Conservation (phyloP, 2,329 filamentous ascomycete species). For the Hypoxylon sp. region DNA sequence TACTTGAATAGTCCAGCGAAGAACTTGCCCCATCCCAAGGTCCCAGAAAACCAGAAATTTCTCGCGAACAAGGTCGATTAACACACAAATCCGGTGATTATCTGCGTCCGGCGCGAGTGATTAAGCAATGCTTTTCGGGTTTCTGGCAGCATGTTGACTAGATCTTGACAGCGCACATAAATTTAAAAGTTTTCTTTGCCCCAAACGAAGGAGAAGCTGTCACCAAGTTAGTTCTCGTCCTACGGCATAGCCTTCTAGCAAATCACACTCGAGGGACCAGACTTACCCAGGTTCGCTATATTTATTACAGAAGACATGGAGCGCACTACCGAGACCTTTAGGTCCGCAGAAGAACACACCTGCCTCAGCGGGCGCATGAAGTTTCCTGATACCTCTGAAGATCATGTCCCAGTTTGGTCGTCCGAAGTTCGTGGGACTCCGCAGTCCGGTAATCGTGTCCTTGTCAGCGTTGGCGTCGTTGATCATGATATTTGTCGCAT, state of each 20-base stretch:
- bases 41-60: conserved; percentile 33
- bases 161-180: conserved; percentile 22
- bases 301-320: conserved; percentile 90
- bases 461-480: conserved; percentile 88
- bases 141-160: conserved; percentile 35
- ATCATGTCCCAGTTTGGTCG: conserved; percentile 93
- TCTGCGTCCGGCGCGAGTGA: conserved; percentile 47
- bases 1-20: conserved; percentile 29
- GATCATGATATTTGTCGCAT: conserved; percentile 93
- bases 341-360: conserved; percentile 90
- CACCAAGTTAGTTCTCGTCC: conserved; percentile 28
- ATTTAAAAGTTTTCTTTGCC: conserved; percentile 53
- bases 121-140: conserved; percentile 29
- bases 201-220: conserved; percentile 49
- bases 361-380: conserved; percentile 79
- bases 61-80: conserved; percentile 33
- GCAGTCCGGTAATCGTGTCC: conserved; percentile 86
- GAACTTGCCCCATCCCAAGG: conserved; percentile 15
- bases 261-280: conserved; percentile 22
- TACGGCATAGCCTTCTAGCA: not conserved
- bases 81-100: conserved; percentile 38
- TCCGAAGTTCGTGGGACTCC: conserved; percentile 87
- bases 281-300: conserved; percentile 85
- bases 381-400: conserved; percentile 85
- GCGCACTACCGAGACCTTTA: conserved; percentile 80